Percentiles rank a stretch among this genome's conserved stretches.
Evolutionary conservation across 805 yeast genomes (phyloP).

Genomic region (Candida michaelii): DNA sequence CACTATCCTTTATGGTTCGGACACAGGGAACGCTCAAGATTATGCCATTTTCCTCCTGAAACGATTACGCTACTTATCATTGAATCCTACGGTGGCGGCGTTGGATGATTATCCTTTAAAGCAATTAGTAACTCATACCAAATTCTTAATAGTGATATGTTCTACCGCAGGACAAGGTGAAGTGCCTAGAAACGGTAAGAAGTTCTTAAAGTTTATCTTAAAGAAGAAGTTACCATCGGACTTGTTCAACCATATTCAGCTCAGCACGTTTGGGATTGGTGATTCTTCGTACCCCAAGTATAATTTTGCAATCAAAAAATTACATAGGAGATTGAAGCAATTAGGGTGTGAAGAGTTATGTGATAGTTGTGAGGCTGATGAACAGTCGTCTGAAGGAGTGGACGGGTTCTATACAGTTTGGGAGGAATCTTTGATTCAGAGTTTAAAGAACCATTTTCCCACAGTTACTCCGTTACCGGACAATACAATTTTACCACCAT

Average conservation of each 20-base stretch:
- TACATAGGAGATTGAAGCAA: constrained; percentile 76
- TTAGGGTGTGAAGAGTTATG: constrained; percentile 77
- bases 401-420: constrained; percentile 79
- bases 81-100: constrained; percentile 47
- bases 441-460: constrained; percentile 24
- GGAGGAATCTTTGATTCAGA: constrained; percentile 50
- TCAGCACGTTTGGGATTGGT: constrained; percentile 87
- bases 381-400: constrained; percentile 71
- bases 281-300: constrained; percentile 88
- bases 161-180: constrained; percentile 97
- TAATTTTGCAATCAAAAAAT: constrained; percentile 82
- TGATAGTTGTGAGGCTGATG: constrained; percentile 86
- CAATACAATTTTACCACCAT: constrained; percentile 27
- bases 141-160: constrained; percentile 57
- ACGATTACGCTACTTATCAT: constrained; percentile 53
- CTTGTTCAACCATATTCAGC: constrained; percentile 57
- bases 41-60: constrained; percentile 66
- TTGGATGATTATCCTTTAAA: constrained; percentile 63
- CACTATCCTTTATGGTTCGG: constrained; percentile 82
- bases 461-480: constrained; percentile 23
- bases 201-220: constrained; percentile 73
- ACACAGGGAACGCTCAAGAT: constrained; percentile 89
- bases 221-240: constrained; percentile 60
- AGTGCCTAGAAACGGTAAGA: constrained; percentile 72
- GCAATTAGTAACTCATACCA: constrained; percentile 48